Conservation (phyloP, 805 yeast genomes). For the Dipodascus albidus region DNA sequence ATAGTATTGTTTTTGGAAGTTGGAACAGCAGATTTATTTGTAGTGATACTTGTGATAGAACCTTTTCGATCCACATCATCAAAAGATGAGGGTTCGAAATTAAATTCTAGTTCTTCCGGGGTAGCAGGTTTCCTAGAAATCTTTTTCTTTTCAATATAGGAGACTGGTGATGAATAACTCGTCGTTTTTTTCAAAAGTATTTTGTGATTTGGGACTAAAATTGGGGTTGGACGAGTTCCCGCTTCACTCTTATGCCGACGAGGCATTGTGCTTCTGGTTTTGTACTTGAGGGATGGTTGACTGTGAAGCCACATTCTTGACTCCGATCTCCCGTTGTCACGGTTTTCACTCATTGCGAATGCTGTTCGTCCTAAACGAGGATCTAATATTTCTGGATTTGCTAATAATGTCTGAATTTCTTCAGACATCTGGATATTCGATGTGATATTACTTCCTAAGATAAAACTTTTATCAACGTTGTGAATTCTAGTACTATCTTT, state of each 20-base stretch:
- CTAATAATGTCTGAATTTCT: not conserved
- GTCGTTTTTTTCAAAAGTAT: not conserved
- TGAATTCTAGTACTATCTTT: not conserved
- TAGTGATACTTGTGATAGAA: not conserved
- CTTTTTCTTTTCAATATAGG: not conserved
- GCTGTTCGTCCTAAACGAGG: not conserved
- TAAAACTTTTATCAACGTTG: not conserved
- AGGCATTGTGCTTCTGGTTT: not conserved
- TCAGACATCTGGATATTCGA: not conserved
- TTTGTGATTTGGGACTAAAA: not conserved
- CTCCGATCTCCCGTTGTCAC: not conserved
- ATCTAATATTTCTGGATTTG: not conserved
- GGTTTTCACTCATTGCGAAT: not conserved
- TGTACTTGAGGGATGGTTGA: not conserved
- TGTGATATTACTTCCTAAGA: not conserved
- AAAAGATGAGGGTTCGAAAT: not conserved
- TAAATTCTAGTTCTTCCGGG: not conserved
- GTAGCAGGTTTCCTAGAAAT: not conserved
- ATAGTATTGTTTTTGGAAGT: not conserved
- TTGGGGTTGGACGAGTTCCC: not conserved
- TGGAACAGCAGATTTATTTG: not conserved
- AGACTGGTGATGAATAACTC: not conserved
- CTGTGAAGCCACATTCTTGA: not conserved
- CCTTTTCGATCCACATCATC: not conserved
- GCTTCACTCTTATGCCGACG: not conserved